phyloP scores from a whole-genome alignment of 257 asterid genomes.

The Nicotiana tabacum region DNA sequence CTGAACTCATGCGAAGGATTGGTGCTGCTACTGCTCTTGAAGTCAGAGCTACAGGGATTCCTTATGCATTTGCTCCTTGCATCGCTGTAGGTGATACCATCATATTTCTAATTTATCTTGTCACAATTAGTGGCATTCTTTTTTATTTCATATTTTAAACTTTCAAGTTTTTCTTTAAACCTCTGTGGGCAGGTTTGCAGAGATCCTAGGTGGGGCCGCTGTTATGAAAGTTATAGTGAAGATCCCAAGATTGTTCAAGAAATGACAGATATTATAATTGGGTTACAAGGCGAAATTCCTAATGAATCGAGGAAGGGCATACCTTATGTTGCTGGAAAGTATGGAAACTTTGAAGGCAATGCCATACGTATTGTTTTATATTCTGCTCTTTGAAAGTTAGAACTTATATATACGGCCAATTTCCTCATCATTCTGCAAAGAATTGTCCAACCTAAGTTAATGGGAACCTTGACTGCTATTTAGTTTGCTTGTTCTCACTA shows the following conservation, averaged over 20 bases:
- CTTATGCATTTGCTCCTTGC: constrained; percentile 88
- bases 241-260: constrained; percentile 75
- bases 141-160: neutral
- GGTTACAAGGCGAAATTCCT: constrained; percentile 85
- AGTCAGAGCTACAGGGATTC: constrained; percentile 89
- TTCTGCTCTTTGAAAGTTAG: constrained; percentile 8
- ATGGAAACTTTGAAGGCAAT: constrained; percentile 16
- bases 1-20: constrained; percentile 59
- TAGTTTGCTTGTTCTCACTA: neutral
- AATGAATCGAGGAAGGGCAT: constrained; percentile 64
- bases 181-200: constrained; percentile 62
- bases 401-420: neutral
- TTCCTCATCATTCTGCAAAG: neutral
- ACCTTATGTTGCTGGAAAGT: constrained; percentile 77
- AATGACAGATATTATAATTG: constrained; percentile 79
- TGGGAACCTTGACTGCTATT: neutral
- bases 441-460: neutral
- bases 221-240: constrained; percentile 91
- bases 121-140: neutral
- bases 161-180: neutral
- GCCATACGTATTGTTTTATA: constrained; percentile 8
- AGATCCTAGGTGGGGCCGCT: constrained; percentile 98
- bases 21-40: constrained; percentile 87
- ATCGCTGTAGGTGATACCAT: constrained; percentile 60
- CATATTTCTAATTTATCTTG: constrained; percentile 10